Percentiles rank a stretch among this genome's conserved stretches.
These are phyloP conservation scores for Saccharomycopsis babjevae DNA, from an alignment of 805 yeast species.

Conservation along the genomic window DNA sequence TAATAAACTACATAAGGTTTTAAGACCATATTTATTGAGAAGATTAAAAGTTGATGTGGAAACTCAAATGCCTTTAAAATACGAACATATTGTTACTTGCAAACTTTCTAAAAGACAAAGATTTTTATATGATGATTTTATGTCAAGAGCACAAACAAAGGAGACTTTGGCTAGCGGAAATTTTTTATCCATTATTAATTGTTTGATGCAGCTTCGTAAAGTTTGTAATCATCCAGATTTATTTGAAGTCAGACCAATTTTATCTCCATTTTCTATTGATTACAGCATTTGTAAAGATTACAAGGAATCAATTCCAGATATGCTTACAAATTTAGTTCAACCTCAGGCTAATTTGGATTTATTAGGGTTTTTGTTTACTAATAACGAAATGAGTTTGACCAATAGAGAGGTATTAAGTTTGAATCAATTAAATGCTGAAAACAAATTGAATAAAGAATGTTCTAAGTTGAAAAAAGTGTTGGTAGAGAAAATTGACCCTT, in stretches of 20 bases:
- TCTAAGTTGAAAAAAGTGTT: slow-evolving; percentile 31
- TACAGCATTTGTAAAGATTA: slow-evolving; percentile 41
- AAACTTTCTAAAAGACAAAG: slow-evolving; percentile 88
- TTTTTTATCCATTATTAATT: slow-evolving; percentile 87
- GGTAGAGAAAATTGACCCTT: slow-evolving; percentile 24
- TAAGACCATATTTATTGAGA: slow-evolving; percentile 85
- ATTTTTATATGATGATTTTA: slow-evolving; percentile 86
- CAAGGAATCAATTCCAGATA: slow-evolving; percentile 28
- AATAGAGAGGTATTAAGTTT: slow-evolving; percentile 38
- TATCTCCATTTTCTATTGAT: slow-evolving; percentile 77
- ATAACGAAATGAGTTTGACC: slow-evolving; percentile 32
- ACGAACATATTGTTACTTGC: slow-evolving; percentile 91
- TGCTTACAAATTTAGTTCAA: slow-evolving; percentile 32
- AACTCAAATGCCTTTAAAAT: slow-evolving; percentile 97
- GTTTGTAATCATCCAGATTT: slow-evolving; percentile 86
- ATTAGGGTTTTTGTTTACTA: slow-evolving; percentile 50
- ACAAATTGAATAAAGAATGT: slow-evolving; percentile 35
- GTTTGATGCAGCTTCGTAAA: slow-evolving; percentile 94
- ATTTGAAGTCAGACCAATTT: slow-evolving; percentile 90
- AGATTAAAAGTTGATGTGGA: slow-evolving; percentile 94
- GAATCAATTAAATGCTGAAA: slow-evolving; percentile 36
- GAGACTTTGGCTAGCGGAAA: slow-evolving; percentile 93
- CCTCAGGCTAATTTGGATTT: slow-evolving; percentile 38
- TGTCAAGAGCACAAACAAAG: slow-evolving; percentile 92
- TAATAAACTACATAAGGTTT: slow-evolving; percentile 79